A percentile compares a stretch with the other conserved stretches of the same genome.
Conservation (phyloP, 805 yeast species). For the Yamadazyma akitaensis region DNA sequence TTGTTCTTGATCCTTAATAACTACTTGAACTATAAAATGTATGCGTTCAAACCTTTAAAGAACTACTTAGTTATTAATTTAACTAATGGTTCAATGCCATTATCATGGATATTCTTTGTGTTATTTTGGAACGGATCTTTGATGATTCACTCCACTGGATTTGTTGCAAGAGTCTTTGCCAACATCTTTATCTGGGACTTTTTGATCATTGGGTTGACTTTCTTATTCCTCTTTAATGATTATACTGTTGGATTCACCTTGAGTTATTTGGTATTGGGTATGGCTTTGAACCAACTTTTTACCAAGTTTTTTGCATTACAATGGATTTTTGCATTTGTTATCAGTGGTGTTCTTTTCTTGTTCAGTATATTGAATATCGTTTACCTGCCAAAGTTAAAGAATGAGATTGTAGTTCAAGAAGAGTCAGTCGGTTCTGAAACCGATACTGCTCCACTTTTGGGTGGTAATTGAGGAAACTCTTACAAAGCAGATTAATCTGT, state of each 20-base stretch:
- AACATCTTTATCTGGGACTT: constrained; percentile 78
- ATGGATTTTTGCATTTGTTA: constrained; percentile 79
- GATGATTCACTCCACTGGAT: constrained; percentile 55
- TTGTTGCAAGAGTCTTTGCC: constrained; percentile 66
- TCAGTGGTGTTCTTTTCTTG: constrained; percentile 55
- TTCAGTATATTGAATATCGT: constrained; percentile 46
- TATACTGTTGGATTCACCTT: constrained; percentile 66
- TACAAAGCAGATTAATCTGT: not conserved
- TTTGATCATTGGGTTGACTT: constrained; percentile 58
- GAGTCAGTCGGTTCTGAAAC: constrained; percentile 10
- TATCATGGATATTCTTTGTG: constrained; percentile 70
- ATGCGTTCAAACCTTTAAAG: constrained; percentile 46
- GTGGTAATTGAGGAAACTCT: not conserved
- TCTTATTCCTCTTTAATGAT: constrained; percentile 59
- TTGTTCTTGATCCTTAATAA: constrained; percentile 55
- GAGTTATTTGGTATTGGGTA: constrained; percentile 56
- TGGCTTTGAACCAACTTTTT: constrained; percentile 69
- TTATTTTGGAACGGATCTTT: constrained; percentile 87
- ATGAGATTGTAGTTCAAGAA: constrained; percentile 14
- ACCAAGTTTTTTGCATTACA: constrained; percentile 72
- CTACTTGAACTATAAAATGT: constrained; percentile 60
- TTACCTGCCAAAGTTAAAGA: constrained; percentile 14
- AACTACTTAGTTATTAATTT: constrained; percentile 61
- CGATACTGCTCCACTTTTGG: constrained; percentile 36
- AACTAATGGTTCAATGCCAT: constrained; percentile 65